Evolutionary conservation across 805 yeast genomes (phyloP).

Genomic region (Suhomyces kilbournensis): DNA sequence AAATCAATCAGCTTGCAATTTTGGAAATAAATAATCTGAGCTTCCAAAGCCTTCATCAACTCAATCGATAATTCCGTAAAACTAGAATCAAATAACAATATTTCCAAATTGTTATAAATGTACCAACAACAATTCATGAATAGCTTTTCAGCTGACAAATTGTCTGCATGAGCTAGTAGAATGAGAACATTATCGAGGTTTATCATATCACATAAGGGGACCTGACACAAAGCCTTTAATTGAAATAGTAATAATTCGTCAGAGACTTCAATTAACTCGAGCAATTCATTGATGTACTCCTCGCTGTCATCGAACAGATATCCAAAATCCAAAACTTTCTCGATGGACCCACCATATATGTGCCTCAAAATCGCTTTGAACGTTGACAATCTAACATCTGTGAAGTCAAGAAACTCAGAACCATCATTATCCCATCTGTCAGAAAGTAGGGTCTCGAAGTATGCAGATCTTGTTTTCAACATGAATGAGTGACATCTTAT

Average conservation of each 20-base stretch:
- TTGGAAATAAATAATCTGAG: constrained; percentile 24
- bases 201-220: constrained; percentile 54
- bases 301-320: constrained; percentile 19
- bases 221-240: constrained; percentile 60
- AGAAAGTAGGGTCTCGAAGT: constrained; percentile 58
- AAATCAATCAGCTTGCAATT: constrained; percentile 25
- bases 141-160: constrained; percentile 51
- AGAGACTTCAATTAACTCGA: constrained; percentile 58
- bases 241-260: constrained; percentile 63
- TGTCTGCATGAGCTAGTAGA: constrained; percentile 53
- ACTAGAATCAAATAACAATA: constrained; percentile 49
- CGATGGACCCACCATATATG: constrained; percentile 53
- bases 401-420: constrained; percentile 37
- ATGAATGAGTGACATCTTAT: constrained; percentile 49
- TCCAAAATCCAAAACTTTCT: constrained; percentile 36
- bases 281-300: constrained; percentile 49
- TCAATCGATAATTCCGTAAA: constrained; percentile 28
- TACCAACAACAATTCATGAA: constrained; percentile 65
- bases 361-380: constrained; percentile 52
- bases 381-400: constrained; percentile 37
- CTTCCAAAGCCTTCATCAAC: constrained; percentile 25
- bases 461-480: constrained; percentile 56
- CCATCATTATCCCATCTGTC: constrained; percentile 46
- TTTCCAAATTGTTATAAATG: constrained; percentile 61
- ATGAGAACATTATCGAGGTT: constrained; percentile 57